These are phyloP conservation scores for Nitzschia sp. DNA, from an alignment of 108 stramenopile genomes.

Conservation along the genomic window DNA sequence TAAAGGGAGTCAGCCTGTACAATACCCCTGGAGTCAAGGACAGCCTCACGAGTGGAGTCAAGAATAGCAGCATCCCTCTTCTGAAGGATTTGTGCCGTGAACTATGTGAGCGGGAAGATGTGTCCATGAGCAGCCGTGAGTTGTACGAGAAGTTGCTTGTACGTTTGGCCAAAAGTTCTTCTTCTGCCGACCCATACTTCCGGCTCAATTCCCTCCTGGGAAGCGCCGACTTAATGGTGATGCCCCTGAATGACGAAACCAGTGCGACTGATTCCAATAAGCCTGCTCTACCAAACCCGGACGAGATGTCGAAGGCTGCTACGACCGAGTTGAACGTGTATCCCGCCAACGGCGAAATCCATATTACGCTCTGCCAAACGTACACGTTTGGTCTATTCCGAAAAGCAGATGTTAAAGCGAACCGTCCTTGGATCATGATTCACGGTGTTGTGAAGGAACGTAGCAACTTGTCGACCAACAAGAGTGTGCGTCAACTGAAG, in stretches of 20 bases:
- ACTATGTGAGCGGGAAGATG: slow-evolving; percentile 28
- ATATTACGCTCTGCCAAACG: slow-evolving; percentile 49
- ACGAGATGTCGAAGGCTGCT: not conserved
- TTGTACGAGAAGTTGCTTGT: slow-evolving; percentile 34
- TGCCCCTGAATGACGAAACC: slow-evolving; percentile 8
- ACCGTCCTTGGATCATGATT: slow-evolving; percentile 63
- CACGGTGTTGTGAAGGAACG: slow-evolving; percentile 64
- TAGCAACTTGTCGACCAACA: slow-evolving; percentile 62
- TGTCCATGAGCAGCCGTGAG: slow-evolving; percentile 8
- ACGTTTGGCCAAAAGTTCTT: slow-evolving; percentile 27
- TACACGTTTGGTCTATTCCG: slow-evolving; percentile 65
- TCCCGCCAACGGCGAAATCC: slow-evolving; percentile 56
- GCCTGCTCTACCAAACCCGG: not conserved
- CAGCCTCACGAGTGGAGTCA: slow-evolving; percentile 1
- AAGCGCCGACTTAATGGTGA: slow-evolving; percentile 36
- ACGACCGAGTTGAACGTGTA: slow-evolving; percentile 64
- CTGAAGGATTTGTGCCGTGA: slow-evolving; percentile 32
- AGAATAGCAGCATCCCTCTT: slow-evolving; percentile 25
- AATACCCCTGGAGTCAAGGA: not conserved
- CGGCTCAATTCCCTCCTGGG: slow-evolving; percentile 48
- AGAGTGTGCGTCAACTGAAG: slow-evolving; percentile 49
- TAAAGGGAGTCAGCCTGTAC: slow-evolving; percentile 11
- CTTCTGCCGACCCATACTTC: slow-evolving; percentile 36
- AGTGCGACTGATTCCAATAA: not conserved
- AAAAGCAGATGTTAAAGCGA: slow-evolving; percentile 49